Conservation (phyloP, 2,329 filamentous ascomycete species). For the Lachnellula arida region DNA sequence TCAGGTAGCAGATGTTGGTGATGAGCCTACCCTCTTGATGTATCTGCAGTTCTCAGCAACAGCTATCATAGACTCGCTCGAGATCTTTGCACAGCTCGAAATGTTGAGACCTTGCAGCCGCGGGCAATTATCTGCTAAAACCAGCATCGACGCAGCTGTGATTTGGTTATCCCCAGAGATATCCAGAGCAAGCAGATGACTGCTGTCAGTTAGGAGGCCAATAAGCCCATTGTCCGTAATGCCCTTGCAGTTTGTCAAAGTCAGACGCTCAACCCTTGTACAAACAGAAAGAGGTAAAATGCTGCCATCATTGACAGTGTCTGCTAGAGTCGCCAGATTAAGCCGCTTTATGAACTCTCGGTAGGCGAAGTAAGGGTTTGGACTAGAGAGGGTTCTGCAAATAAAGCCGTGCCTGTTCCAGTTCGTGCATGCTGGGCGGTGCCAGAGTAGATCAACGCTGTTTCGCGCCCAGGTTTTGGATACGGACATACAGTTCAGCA, state of each 20-base stretch:
- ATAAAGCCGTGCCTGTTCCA: slow-evolving; percentile 80
- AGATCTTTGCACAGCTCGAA: slow-evolving; percentile 77
- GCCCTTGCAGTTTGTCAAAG: slow-evolving; percentile 81
- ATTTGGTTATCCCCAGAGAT: slow-evolving; percentile 77
- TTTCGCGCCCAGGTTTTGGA: slow-evolving; percentile 91
- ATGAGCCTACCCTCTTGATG: slow-evolving; percentile 69
- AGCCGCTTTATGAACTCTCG: slow-evolving; percentile 85
- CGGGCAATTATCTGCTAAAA: slow-evolving; percentile 75
- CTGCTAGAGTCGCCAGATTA: slow-evolving; percentile 76
- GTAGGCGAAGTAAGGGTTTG: slow-evolving; percentile 82
- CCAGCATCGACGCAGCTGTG: slow-evolving; percentile 73
- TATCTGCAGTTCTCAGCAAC: slow-evolving; percentile 79
- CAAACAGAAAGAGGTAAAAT: slow-evolving; percentile 76
- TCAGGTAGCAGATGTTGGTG: background rate
- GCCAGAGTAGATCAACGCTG: slow-evolving; percentile 90
- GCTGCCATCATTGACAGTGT: slow-evolving; percentile 80
- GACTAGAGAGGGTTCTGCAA: slow-evolving; percentile 67
- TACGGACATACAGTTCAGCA: slow-evolving; percentile 88
- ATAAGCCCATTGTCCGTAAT: slow-evolving; percentile 81
- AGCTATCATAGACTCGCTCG: slow-evolving; percentile 76
- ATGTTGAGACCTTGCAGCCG: slow-evolving; percentile 91
- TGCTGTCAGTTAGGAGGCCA: slow-evolving; percentile 72
- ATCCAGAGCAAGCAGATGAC: slow-evolving; percentile 80
- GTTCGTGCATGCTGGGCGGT: slow-evolving; percentile 83
- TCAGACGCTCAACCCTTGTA: slow-evolving; percentile 87